Evolutionary conservation across 75 land plant species (phyloP), one percentile per base, ranked within the genome.

Genomic region (Isoetes taiwanensis): DNA sequence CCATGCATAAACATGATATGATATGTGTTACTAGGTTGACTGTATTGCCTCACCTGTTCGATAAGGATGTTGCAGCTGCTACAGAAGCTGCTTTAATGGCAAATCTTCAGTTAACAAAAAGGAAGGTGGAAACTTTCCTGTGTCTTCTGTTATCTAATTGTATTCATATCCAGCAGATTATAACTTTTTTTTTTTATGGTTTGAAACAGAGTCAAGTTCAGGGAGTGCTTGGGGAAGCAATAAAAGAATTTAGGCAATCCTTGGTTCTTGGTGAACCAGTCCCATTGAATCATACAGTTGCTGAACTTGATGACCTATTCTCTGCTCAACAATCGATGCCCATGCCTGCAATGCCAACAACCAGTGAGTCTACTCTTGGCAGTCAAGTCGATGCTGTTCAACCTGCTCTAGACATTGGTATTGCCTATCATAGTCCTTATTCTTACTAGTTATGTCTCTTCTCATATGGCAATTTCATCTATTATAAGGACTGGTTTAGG

Each of bases 21-120:
- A 10, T 3, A 20, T 20, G 16, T 35, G 56, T 23, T 42, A 32
- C 9, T 55, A 88, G 95, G 70, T 66, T 74, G 66, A 78, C 74
- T 30, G 82, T 76, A 16, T 59, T 69, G 53, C 80, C 94, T 5
- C 58, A 52, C 31, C 76, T 90, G 26, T 80, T 73, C 73, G 88
- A 90, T 64, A 83, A 67, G 67, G 87, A 78, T 40, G 72, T 90
- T 65, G 97, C 80, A 35, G 78, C 76, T 34, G 87, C 84, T 59
- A 78, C 77, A 41, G 76, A 68, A 54, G 83, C 83, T 64, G 80
- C 86, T 12, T 28, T 80, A 33, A 63, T 37, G 29, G 59, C 69
- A 14, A 53, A 64, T 28, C 25, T 61, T 25, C 35, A 54, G 56
- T 75, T 58, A 53, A 69, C 71, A 56, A 69, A 64, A 54, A 74